Percentiles rank a stretch among this genome's conserved stretches.
Evolutionary conservation across 129 eudicot genomes (phyloP).

Genomic region (Glebionis coronaria): DNA sequence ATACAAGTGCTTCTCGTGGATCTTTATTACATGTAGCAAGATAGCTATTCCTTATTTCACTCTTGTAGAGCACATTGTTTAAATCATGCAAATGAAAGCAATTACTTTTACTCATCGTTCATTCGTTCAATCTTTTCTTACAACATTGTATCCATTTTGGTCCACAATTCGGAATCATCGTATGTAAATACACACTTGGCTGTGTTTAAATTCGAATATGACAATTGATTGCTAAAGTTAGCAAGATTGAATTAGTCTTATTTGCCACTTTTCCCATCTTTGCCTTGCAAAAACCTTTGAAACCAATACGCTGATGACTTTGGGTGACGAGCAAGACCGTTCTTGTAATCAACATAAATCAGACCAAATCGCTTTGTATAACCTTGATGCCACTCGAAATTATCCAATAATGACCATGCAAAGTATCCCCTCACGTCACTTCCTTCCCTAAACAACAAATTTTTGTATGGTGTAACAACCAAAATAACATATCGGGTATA

Average conservation of each 20-base stretch:
- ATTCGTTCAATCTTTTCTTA: background rate
- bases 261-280: constrained; percentile 52
- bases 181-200: background rate
- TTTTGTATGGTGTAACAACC: constrained; percentile 5
- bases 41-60: background rate
- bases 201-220: constrained; percentile 7
- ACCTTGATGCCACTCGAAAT: constrained; percentile 76
- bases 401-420: constrained; percentile 84
- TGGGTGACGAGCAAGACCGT: constrained; percentile 52
- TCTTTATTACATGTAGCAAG: background rate
- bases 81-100: background rate
- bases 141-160: constrained; percentile 1
- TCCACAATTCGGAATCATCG: background rate
- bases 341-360: constrained; percentile 59
- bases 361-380: constrained; percentile 74
- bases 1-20: too few relatives aligned
- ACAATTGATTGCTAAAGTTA: background rate
- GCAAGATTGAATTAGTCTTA: constrained; percentile 22
- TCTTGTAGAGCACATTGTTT: background rate
- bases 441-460: constrained; percentile 50
- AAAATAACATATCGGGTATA: background rate
- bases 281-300: constrained; percentile 48
- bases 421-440: constrained; percentile 66
- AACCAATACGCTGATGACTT: constrained; percentile 81
- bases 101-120: background rate